Evolutionary conservation across 768 basidiomycete genomes (phyloP).

Genomic region (Russula dissimulans): DNA sequence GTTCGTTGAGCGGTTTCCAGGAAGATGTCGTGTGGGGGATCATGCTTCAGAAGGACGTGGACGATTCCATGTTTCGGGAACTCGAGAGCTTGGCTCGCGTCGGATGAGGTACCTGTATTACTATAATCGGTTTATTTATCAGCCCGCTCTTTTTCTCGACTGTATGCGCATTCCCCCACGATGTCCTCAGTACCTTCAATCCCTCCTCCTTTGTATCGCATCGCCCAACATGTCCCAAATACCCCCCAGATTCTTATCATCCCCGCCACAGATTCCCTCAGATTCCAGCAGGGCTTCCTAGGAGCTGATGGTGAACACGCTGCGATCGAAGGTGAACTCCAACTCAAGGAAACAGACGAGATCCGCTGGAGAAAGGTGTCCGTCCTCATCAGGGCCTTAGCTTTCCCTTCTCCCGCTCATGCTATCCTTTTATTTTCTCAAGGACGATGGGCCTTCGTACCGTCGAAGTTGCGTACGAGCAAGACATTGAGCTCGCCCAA

Average conservation of each 20-base stretch:
- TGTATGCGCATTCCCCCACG: background rate
- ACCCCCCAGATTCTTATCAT: constrained; percentile 59
- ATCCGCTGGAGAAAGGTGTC: constrained; percentile 62
- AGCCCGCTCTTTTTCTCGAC: background rate
- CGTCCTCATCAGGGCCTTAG: constrained; percentile 29
- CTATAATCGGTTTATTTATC: background rate
- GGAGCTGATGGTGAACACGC: constrained; percentile 78
- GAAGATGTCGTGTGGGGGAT: constrained; percentile 60
- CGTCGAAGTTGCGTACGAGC: constrained; percentile 51
- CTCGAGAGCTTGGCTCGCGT: constrained; percentile 71
- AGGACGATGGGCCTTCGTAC: constrained; percentile 62
- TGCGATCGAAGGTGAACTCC: constrained; percentile 80
- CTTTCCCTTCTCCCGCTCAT: constrained; percentile 14
- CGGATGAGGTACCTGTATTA: constrained; percentile 29
- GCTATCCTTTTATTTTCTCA: constrained; percentile 12
- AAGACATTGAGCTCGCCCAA: constrained; percentile 56
- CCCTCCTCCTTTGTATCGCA: constrained; percentile 15
- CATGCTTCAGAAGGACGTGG: constrained; percentile 63
- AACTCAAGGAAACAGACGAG: constrained; percentile 61
- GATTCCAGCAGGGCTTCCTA: constrained; percentile 80
- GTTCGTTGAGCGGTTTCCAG: constrained; percentile 62
- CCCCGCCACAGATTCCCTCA: constrained; percentile 57
- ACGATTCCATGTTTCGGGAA: constrained; percentile 67
- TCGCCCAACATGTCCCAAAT: constrained; percentile 1
- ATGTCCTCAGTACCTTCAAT: constrained; percentile 4